These are phyloP conservation scores for Eimeria maxima DNA, from an alignment of 169 alveolate genomes.

Conservation along the genomic window DNA sequence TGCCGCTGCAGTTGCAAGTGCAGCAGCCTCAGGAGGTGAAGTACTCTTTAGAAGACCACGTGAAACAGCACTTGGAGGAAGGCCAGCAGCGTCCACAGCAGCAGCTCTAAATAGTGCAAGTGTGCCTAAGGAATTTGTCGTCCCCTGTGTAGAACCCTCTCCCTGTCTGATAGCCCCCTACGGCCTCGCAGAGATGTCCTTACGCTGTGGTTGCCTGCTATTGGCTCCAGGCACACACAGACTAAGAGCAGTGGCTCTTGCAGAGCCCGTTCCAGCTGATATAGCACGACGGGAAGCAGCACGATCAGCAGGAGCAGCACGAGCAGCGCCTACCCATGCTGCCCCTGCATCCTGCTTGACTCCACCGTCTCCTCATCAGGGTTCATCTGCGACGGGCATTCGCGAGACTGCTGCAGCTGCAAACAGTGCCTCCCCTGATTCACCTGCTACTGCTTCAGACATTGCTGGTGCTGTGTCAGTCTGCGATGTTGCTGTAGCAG, in stretches of 20 bases:
- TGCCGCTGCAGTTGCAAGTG: slow-evolving; percentile 24
- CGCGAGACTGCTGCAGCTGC: neutral
- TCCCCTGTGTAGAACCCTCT: slow-evolving; percentile 19
- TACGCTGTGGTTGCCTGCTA: slow-evolving; percentile 15
- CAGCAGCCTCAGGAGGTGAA: neutral
- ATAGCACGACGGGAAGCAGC: slow-evolving; percentile 4
- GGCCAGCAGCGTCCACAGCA: slow-evolving; percentile 20
- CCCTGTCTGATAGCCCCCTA: neutral
- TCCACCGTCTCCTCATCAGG: neutral
- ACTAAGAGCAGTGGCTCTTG: slow-evolving; percentile 25
- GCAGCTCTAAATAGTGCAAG: neutral
- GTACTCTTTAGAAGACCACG: neutral
- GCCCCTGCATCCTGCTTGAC: neutral
- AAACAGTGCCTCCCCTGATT: neutral
- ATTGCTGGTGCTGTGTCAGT: neutral
- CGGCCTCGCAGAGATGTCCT: slow-evolving; percentile 13
- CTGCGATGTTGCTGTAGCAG: neutral
- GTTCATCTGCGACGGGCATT: neutral
- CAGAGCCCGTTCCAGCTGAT: slow-evolving; percentile 3
- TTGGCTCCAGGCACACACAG: neutral
- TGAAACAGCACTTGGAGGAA: neutral
- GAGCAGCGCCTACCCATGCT: neutral
- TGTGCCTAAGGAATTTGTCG: neutral
- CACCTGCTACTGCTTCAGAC: slow-evolving; percentile 7
- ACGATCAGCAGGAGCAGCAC: neutral